Evolutionary conservation across 441 rosid genomes (phyloP).

Genomic region (Adansonia madagascariensis): DNA sequence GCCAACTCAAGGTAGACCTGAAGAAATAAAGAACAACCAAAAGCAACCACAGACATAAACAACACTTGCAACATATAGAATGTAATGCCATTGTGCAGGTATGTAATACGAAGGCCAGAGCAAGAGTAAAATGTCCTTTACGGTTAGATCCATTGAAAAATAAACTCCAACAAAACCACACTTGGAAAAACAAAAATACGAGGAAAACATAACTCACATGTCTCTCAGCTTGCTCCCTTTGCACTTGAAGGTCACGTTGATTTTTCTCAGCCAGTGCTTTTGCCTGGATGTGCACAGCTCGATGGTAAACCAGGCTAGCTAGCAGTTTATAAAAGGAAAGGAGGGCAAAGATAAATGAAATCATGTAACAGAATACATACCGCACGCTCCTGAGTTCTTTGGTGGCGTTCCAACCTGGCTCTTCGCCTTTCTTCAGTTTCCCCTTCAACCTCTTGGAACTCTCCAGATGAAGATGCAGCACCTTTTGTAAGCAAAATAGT

Average conservation of each 20-base stretch:
- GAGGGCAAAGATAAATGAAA: slow-evolving; percentile 19
- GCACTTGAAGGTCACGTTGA: slow-evolving; percentile 83
- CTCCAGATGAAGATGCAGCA: slow-evolving; percentile 58
- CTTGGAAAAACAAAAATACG: background rate
- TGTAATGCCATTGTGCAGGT: background rate
- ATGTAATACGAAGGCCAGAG: background rate
- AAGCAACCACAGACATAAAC: slow-evolving; percentile 6
- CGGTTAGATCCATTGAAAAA: slow-evolving; percentile 22
- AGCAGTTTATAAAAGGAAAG: background rate
- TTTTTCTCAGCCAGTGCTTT: slow-evolving; percentile 95
- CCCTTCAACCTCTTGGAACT: slow-evolving; percentile 84
- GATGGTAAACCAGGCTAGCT: slow-evolving; percentile 21
- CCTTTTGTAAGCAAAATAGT: slow-evolving; percentile 45
- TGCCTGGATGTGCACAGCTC: slow-evolving; percentile 55
- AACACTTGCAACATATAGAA: slow-evolving; percentile 10
- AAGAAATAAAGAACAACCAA: background rate
- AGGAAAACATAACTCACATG: slow-evolving; percentile 56
- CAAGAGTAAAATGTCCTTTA: background rate
- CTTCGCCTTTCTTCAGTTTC: slow-evolving; percentile 88
- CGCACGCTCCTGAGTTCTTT: slow-evolving; percentile 97
- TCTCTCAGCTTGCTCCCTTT: slow-evolving; percentile 93
- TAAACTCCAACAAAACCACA: slow-evolving; percentile 26
- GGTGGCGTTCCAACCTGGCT: slow-evolving; percentile 90
- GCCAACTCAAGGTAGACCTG: background rate
- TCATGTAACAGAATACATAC: slow-evolving; percentile 47